Conservation (phyloP, 2,329 filamentous ascomycete species). For the Polytolypa hystricis region DNA sequence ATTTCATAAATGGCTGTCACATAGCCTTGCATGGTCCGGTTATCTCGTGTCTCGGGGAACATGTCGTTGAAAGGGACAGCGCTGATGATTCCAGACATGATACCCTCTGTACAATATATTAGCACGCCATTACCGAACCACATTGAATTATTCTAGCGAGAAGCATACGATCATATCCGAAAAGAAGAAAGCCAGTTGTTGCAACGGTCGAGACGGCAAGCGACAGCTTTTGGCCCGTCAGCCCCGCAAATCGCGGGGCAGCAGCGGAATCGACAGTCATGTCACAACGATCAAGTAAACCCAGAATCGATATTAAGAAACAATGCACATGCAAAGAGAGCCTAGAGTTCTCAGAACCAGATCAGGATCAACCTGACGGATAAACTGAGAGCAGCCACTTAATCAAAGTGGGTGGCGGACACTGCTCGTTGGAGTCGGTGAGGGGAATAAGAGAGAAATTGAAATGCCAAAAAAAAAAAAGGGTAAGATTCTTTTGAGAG, state of each 20-base stretch:
- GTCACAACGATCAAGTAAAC: no score
- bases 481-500: no score
- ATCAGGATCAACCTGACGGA: not conserved
- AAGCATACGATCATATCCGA: conserved; percentile 43
- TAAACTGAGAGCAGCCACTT: no score
- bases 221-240: conserved; percentile 47
- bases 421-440: no score
- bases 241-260: conserved; percentile 44
- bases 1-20: conserved; percentile 43
- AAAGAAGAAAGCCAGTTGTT: conserved; percentile 48
- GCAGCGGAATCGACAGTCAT: no score
- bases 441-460: no score
- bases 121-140: not conserved
- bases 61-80: conserved; percentile 14
- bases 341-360: no score
- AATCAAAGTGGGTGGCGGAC: no score
- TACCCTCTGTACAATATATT: conserved; percentile 9
- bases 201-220: conserved; percentile 50
- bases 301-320: no score
- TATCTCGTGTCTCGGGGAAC: conserved; percentile 14
- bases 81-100: conserved; percentile 18
- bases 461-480: no score
- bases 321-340: no score
- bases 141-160: not conserved
- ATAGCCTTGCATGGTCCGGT: conserved; percentile 37